Conservation (phyloP, 805 yeast species). For the Starmerella cellae region DNA sequence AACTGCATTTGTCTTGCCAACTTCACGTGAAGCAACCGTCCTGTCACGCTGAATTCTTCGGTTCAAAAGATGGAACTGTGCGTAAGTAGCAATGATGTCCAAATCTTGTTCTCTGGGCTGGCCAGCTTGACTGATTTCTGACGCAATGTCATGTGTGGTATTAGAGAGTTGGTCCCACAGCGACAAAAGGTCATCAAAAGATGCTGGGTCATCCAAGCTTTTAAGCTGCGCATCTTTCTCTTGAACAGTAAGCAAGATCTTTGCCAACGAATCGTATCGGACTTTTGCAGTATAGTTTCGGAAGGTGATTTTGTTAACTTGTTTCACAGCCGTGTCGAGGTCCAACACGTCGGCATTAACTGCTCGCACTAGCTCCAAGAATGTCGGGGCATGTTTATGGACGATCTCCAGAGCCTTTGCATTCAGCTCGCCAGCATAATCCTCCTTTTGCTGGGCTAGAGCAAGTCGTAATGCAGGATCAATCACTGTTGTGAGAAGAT, state of each 20-base stretch:
- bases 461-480: slow-evolving; percentile 56
- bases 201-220: background rate
- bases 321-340: slow-evolving; percentile 12
- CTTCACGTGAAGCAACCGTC: slow-evolving; percentile 26
- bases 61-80: slow-evolving; percentile 53
- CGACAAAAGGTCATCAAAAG: slow-evolving; percentile 25
- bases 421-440: slow-evolving; percentile 28
- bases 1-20: slow-evolving; percentile 15
- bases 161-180: slow-evolving; percentile 11
- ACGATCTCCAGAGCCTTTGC: slow-evolving; percentile 37
- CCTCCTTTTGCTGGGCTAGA: slow-evolving; percentile 31
- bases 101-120: slow-evolving; percentile 51
- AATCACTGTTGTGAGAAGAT: slow-evolving; percentile 42
- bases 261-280: slow-evolving; percentile 60
- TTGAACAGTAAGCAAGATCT: slow-evolving; percentile 24
- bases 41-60: slow-evolving; percentile 63
- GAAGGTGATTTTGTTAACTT: slow-evolving; percentile 34
- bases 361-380: slow-evolving; percentile 30
- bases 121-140: slow-evolving; percentile 23
- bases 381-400: slow-evolving; percentile 29
- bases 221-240: slow-evolving; percentile 17
- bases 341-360: slow-evolving; percentile 29
- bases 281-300: slow-evolving; percentile 50
- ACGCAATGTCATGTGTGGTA: slow-evolving; percentile 23
- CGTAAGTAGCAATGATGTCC: slow-evolving; percentile 62